Conservation (phyloP, 345 rosid species). For the Pistacia vera region DNA sequence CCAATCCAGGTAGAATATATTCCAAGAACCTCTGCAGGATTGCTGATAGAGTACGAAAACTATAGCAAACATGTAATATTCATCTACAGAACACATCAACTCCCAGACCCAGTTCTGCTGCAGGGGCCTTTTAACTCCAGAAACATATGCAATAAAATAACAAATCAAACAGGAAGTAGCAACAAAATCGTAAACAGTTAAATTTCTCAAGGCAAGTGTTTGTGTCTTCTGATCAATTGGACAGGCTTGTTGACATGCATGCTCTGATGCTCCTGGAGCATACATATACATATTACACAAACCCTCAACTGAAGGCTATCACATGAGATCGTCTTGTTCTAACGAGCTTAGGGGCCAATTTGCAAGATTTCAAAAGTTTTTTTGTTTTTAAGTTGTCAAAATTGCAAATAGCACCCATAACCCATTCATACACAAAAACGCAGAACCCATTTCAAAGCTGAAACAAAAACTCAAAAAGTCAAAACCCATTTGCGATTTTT, state of each 20-base stretch:
- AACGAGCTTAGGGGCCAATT: too few relatives aligned
- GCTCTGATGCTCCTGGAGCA: constrained; percentile 37
- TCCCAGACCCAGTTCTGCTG: constrained; percentile 62
- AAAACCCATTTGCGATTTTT: too few relatives aligned
- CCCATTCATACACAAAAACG: too few relatives aligned
- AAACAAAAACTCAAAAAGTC: too few relatives aligned
- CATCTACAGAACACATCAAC: constrained; percentile 60
- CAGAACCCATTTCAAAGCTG: too few relatives aligned
- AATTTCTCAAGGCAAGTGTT: constrained; percentile 33
- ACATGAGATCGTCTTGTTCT: too few relatives aligned
- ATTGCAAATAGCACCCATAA: too few relatives aligned
- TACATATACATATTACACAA: constrained; percentile 27
- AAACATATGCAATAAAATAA: constrained; percentile 32
- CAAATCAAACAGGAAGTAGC: constrained; percentile 35
- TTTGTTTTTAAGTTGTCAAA: too few relatives aligned
- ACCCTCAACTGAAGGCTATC: constrained; percentile 26
- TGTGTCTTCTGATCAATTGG: constrained; percentile 37
- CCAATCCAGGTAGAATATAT: constrained; percentile 64
- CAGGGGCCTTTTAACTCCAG: constrained; percentile 54
- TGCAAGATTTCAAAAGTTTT: too few relatives aligned
- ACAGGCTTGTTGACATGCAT: constrained; percentile 31
- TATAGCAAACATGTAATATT: constrained; percentile 55
- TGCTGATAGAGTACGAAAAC: constrained; percentile 62
- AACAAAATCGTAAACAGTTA: constrained; percentile 17
- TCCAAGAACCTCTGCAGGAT: constrained; percentile 76